A percentile compares a stretch with the other conserved stretches of the same genome.
Conservation (phyloP, 2,329 filamentous ascomycete genomes). For the Penicillium sp. region DNA sequence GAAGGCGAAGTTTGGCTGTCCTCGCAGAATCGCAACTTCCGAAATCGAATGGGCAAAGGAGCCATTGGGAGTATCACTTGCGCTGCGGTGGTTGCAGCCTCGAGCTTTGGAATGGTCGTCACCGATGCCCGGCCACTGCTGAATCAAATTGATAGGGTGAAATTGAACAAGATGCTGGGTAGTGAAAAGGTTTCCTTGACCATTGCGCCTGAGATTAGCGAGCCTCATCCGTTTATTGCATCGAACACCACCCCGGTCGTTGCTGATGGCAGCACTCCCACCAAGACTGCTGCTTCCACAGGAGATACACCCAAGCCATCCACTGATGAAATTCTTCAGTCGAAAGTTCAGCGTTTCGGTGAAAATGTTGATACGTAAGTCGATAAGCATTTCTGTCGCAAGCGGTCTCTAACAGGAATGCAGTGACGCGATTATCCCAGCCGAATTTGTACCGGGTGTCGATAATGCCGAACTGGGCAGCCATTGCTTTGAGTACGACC, state of each 20-base stretch:
- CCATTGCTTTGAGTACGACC: constrained; percentile 32
- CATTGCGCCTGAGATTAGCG: constrained; percentile 25
- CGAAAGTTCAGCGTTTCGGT: constrained; percentile 7
- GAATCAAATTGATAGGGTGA: neutral
- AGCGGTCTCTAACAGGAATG: neutral
- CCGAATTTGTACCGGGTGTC: constrained; percentile 9
- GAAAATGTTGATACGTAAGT: constrained; percentile 11
- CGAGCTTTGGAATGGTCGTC: constrained; percentile 47
- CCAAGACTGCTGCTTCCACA: neutral
- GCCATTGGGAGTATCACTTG: constrained; percentile 36
- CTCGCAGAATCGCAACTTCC: constrained; percentile 49
- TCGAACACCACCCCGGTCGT: neutral
- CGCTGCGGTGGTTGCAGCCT: constrained; percentile 48
- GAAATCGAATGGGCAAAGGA: constrained; percentile 31
- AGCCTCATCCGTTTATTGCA: neutral
- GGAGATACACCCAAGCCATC: neutral
- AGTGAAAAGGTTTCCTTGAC: constrained; percentile 4
- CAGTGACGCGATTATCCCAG: constrained; percentile 9
- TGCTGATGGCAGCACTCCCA: neutral
- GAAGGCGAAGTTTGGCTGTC: constrained; percentile 48
- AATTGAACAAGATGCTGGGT: neutral
- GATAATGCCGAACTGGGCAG: constrained; percentile 10
- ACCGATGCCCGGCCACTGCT: constrained; percentile 38
- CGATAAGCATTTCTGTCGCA: fast-evolving
- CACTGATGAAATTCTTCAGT: neutral